These are phyloP conservation scores for Isabelozyma heimii DNA, from an alignment of 805 yeast genomes.

Conservation along the genomic window DNA sequence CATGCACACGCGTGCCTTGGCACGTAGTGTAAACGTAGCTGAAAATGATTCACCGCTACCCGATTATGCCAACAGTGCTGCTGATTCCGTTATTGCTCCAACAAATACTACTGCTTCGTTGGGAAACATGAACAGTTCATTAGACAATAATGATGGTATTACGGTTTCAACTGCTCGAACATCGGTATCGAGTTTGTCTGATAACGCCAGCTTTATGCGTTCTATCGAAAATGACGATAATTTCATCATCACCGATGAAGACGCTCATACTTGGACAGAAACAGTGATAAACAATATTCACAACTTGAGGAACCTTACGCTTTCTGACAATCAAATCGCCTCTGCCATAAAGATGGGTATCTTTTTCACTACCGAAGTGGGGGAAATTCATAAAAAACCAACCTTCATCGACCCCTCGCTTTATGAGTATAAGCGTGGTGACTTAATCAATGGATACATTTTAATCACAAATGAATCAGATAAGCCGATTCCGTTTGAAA, in stretches of 20 bases:
- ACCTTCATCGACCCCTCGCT: constrained; percentile 26
- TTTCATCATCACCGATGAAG: constrained; percentile 34
- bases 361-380: constrained; percentile 33
- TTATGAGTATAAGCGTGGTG: constrained; percentile 65
- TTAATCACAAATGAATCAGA: constrained; percentile 39
- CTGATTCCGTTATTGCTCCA: constrained; percentile 2
- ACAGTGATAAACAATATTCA: constrained; percentile 38
- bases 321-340: constrained; percentile 22
- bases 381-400: constrained; percentile 23
- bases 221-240: background rate
- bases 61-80: constrained; percentile 9
- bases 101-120: background rate
- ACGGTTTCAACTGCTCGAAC: background rate
- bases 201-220: background rate
- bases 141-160: background rate
- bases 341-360: constrained; percentile 24
- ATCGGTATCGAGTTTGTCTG: background rate
- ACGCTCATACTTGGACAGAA: constrained; percentile 30
- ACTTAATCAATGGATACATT: constrained; percentile 57
- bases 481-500: constrained; percentile 52
- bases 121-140: background rate
- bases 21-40: constrained; percentile 10
- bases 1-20: constrained; percentile 24
- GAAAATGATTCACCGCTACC: constrained; percentile 16
- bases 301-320: constrained; percentile 29